Base-by-base conservation (phyloP, 352 stramenopile genomes). In the Phytopythium oedochilum region DNA sequence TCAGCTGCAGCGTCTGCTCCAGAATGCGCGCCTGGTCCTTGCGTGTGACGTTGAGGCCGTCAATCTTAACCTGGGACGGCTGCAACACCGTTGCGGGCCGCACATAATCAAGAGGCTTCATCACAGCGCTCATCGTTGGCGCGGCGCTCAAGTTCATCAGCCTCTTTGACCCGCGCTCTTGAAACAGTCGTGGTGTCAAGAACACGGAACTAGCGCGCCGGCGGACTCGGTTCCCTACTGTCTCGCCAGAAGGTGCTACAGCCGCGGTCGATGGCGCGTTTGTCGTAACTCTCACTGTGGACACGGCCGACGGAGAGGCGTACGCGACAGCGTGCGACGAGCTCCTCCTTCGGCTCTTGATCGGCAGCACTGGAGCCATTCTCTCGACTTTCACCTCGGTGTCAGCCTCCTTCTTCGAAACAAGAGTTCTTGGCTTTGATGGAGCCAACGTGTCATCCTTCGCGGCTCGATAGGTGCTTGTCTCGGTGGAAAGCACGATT, bases 11-110 rank as follows among this genome's bases (percentile, higher is more conserved):
- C 10, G 52, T 63, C 34, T 72, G 52, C 32, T 69, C 62, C 31
- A 71, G 49, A 12, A 66, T 60, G n/a, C 64, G 60, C 8, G 60
- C 64, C 54, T 69, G 57, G 12, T 72, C 64, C 57, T 72, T 72
- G 40, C 61, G 52, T 3, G 47, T 57, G 15, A 72, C 44, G 11
- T 58, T 18, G 31, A 72, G 64, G 5, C 60, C 61, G 31, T 72
- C 64, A 40, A 69, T 72, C 23, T 53, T 63, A 8, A 72, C 59
- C 29, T 64, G 55, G 0, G 59, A 54, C 5, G 59, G 45, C 34
- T 40, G 57, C 25, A 50, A 38, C 17, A 22, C 10, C 38, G 40
- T 11, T 7, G 28, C 22, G 10, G 47, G 31, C 1, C 47, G 29
- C 17, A 53, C 47, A 10, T 42, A 31, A 7, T n/a, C 31, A 2